phyloP scores from a whole-genome alignment of 176 grass and related monocot species.

The Leersia perrieri region DNA sequence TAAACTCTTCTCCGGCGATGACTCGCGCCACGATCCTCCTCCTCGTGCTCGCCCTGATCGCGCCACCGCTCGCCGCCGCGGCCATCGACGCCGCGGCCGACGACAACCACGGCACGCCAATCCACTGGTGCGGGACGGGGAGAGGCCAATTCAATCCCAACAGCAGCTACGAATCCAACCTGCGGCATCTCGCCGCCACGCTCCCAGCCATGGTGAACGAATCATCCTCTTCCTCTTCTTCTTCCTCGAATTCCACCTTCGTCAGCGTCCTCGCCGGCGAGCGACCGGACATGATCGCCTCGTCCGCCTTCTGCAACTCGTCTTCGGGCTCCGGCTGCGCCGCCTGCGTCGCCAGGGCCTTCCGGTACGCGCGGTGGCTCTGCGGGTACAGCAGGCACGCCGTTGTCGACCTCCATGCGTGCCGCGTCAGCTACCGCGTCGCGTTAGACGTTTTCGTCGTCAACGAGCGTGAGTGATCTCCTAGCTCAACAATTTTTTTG shows the following conservation, averaged over 20 bases:
- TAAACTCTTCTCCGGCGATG: neutral
- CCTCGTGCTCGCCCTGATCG: neutral
- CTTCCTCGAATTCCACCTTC: neutral
- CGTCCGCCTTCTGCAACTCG: slow-evolving; percentile 35
- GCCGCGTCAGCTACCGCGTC: slow-evolving; percentile 45
- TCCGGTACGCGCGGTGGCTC: neutral
- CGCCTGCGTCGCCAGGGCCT: slow-evolving; percentile 31
- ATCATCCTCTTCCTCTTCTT: too few relatives aligned
- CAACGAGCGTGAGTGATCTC: neutral
- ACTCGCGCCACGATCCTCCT: neutral
- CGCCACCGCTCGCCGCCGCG: neutral
- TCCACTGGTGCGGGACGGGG: slow-evolving; percentile 1
- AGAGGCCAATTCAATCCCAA: slow-evolving; percentile 29
- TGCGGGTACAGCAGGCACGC: slow-evolving; percentile 38
- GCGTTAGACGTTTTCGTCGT: too few relatives aligned
- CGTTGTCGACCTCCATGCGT: slow-evolving; percentile 34
- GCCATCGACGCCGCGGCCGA: neutral
- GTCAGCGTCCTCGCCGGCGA: slow-evolving; percentile 18
- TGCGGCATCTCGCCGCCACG: slow-evolving; percentile 24
- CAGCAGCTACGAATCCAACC: slow-evolving; percentile 51
- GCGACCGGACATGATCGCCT: slow-evolving; percentile 12
- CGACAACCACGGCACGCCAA: neutral
- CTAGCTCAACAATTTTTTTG: neutral
- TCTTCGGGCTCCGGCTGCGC: slow-evolving; percentile 34
- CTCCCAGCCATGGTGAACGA: slow-evolving; percentile 24